Evolutionary conservation across 345 rosid genomes (phyloP).

Genomic region (Balakata baccata): DNA sequence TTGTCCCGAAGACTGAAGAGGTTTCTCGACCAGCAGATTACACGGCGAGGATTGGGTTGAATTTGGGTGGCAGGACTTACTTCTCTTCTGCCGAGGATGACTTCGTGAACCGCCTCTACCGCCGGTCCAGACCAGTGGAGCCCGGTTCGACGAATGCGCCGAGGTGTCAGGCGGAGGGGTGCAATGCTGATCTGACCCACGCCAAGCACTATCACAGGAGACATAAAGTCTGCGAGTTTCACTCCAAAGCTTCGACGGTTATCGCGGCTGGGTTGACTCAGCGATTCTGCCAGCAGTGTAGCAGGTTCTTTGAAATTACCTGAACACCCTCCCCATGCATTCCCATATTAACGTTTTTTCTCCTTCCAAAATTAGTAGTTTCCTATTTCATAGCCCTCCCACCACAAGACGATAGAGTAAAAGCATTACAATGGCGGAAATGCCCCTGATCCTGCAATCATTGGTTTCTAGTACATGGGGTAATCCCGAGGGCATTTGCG

Average conservation of each 20-base stretch:
- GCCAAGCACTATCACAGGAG: conserved; percentile 96
- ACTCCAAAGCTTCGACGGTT: conserved; percentile 90
- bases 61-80: conserved; percentile 88
- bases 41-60: conserved; percentile 72
- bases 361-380: background rate
- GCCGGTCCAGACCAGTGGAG: conserved; percentile 67
- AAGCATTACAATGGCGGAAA: conserved; percentile 26
- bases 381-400: background rate
- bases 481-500: conserved; percentile 60
- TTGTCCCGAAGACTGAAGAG: conserved; percentile 78
- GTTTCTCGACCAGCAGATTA: conserved; percentile 43
- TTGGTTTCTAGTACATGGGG: conserved; percentile 34
- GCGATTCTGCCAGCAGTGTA: conserved; percentile 99
- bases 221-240: conserved; percentile 96
- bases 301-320: conserved; percentile 62
- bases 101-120: conserved; percentile 80
- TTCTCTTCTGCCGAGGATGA: conserved; percentile 89
- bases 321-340: conserved; percentile 29
- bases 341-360: background rate
- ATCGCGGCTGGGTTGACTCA: conserved; percentile 84
- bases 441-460: conserved; percentile 29
- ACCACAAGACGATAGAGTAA: background rate
- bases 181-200: conserved; percentile 88
- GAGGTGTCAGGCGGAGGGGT: conserved; percentile 94
- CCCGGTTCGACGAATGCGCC: conserved; percentile 51